Percentiles rank a stretch among this genome's conserved stretches.
Evolutionary conservation across 805 yeast genomes (phyloP).

Genomic region (Helenozyma rhizophorensis): DNA sequence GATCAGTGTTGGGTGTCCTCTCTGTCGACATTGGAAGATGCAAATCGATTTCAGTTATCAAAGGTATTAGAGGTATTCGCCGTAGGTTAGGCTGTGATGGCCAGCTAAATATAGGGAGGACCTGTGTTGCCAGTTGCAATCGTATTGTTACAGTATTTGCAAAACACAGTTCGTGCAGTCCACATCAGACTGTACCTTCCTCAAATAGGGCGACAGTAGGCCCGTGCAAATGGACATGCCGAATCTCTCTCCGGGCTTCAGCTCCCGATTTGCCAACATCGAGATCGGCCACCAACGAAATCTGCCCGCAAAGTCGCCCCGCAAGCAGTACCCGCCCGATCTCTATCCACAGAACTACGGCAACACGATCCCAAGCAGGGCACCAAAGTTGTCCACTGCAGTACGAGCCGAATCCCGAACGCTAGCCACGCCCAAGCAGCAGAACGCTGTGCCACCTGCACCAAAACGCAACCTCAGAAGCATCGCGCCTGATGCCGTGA

Average conservation of each 20-base stretch:
- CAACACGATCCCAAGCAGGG: constrained; percentile 18
- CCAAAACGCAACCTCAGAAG: constrained; percentile 12
- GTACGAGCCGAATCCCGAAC: constrained; percentile 18
- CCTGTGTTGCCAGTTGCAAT: too few species aligned
- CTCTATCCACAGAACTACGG: constrained; percentile 6
- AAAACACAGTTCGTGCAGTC: too few species aligned
- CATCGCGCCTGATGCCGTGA: constrained; percentile 1
- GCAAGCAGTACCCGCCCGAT: constrained; percentile 9
- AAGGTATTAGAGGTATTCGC: too few species aligned
- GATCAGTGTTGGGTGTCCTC: constrained; percentile 7
- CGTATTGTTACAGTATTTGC: too few species aligned
- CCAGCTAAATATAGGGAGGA: too few species aligned
- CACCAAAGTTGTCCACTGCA: constrained; percentile 17
- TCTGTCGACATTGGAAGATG: not conserved
- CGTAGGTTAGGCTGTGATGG: too few species aligned
- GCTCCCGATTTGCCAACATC: constrained; percentile 28
- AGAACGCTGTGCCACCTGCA: constrained; percentile 1
- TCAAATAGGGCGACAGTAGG: too few species aligned
- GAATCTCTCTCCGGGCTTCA: constrained; percentile 22
- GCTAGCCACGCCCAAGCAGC: constrained; percentile 1
- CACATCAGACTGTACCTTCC: too few species aligned
- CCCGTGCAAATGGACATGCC: constrained; percentile 4
- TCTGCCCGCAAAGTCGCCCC: constrained; percentile 3
- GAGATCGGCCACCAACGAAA: constrained; percentile 12
- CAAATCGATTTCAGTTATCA: too few species aligned